phyloP scores from a whole-genome alignment of 2,329 filamentous ascomycete genomes.

The Cryphonectria japonica region DNA sequence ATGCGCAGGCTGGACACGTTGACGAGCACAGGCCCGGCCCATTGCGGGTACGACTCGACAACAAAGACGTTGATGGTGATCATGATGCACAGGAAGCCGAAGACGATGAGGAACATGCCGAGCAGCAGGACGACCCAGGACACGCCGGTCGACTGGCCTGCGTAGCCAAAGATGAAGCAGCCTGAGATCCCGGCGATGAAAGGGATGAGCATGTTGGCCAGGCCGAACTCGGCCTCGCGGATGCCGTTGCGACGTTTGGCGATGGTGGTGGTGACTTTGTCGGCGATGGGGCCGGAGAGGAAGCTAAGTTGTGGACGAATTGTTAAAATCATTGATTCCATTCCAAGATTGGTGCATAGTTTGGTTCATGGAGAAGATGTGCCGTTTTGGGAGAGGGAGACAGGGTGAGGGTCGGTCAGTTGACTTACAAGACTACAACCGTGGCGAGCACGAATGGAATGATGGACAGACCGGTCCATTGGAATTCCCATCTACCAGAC shows the following conservation, averaged over 20 bases:
- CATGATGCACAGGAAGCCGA: slow-evolving; percentile 36
- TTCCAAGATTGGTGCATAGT: background rate
- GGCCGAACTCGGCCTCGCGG: slow-evolving; percentile 41
- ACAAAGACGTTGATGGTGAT: slow-evolving; percentile 39
- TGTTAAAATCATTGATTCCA: background rate
- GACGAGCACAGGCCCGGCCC: slow-evolving; percentile 40
- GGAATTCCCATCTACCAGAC: slow-evolving; percentile 34
- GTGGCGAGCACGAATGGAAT: slow-evolving; percentile 34
- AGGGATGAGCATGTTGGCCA: slow-evolving; percentile 39
- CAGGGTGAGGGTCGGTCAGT: background rate
- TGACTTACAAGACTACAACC: slow-evolving; percentile 27
- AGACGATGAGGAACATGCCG: slow-evolving; percentile 36
- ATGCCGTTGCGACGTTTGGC: slow-evolving; percentile 35
- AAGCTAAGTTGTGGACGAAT: slow-evolving; percentile 16
- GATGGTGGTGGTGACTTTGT: slow-evolving; percentile 36
- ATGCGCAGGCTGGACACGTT: slow-evolving; percentile 40
- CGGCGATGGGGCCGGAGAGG: slow-evolving; percentile 38
- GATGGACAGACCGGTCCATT: slow-evolving; percentile 36
- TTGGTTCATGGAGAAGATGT: too few species aligned
- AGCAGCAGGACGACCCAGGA: slow-evolving; percentile 37
- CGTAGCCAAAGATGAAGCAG: slow-evolving; percentile 39
- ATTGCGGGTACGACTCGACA: slow-evolving; percentile 41
- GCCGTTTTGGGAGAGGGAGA: background rate
- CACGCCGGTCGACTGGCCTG: slow-evolving; percentile 33
- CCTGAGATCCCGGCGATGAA: slow-evolving; percentile 36